Evolutionary conservation across 768 basidiomycete genomes (phyloP).

Genomic region (Cystoderma amianthinum): DNA sequence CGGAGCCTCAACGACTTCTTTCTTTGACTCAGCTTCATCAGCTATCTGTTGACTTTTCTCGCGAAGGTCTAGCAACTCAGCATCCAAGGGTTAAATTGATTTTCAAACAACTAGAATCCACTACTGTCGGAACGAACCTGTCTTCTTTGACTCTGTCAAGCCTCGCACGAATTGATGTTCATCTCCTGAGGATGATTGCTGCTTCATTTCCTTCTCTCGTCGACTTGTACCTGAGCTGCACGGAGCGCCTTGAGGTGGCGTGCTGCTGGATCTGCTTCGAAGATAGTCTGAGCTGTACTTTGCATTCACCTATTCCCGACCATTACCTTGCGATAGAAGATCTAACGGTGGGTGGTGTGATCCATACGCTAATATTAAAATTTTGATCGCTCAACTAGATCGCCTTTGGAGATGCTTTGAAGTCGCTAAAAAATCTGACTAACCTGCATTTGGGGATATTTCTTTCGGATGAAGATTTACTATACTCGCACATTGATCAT

Average conservation of each 20-base stretch:
- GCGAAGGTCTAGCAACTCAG: slow-evolving; percentile 39
- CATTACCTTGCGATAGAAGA: slow-evolving; percentile 30
- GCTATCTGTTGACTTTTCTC: slow-evolving; percentile 34
- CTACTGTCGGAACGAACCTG: slow-evolving; percentile 26
- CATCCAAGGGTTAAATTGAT: slow-evolving; percentile 25
- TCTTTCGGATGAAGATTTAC: slow-evolving; percentile 46
- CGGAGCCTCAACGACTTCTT: slow-evolving; percentile 14
- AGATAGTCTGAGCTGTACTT: slow-evolving; percentile 43
- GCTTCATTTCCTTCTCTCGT: slow-evolving; percentile 35
- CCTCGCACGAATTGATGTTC: slow-evolving; percentile 50
- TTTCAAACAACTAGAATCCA: slow-evolving; percentile 19
- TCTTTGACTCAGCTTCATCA: slow-evolving; percentile 25
- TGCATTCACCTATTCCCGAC: slow-evolving; percentile 61
- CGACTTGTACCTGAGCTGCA: slow-evolving; percentile 49
- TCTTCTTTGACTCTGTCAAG: slow-evolving; percentile 41
- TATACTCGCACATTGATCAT: slow-evolving; percentile 42
- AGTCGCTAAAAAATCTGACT: slow-evolving; percentile 35
- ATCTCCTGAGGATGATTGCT: slow-evolving; percentile 41
- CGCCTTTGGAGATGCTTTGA: slow-evolving; percentile 10
- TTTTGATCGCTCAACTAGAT: slow-evolving; percentile 4
- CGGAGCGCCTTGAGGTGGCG: slow-evolving; percentile 46
- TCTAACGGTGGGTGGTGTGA: slow-evolving; percentile 42
- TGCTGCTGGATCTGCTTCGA: slow-evolving; percentile 65
- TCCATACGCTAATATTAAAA: slow-evolving; percentile 4
- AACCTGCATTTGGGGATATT: slow-evolving; percentile 56